Evolutionary conservation across 106 monocot genomes (phyloP).

Genomic region (Acorus calamus): DNA sequence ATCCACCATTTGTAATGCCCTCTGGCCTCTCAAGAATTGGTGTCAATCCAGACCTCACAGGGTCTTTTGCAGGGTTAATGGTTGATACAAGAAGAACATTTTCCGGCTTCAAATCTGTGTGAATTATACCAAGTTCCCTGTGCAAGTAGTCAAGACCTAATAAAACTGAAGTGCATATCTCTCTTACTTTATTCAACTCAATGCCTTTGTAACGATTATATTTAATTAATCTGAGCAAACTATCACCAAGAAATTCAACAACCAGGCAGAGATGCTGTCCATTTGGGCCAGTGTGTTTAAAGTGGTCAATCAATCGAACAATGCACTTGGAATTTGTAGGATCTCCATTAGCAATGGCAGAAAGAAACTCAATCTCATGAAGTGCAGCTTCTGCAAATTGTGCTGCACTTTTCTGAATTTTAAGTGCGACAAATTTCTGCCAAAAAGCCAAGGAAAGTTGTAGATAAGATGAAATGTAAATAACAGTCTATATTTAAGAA

Average conservation of each 20-base stretch:
- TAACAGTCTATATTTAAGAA: too few species aligned
- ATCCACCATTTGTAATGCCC: constrained; percentile 31
- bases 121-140: constrained; percentile 67
- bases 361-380: constrained; percentile 77
- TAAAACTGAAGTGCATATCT: constrained; percentile 61
- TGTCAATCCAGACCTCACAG: constrained; percentile 44
- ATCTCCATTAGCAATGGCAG: constrained; percentile 66
- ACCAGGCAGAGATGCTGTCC: constrained; percentile 85
- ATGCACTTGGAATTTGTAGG: constrained; percentile 63
- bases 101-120: constrained; percentile 87
- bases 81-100: constrained; percentile 84
- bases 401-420: constrained; percentile 86
- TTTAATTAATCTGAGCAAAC: constrained; percentile 64
- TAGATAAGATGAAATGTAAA: neutral
- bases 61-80: constrained; percentile 86
- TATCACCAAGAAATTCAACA: constrained; percentile 78
- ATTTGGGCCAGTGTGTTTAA: constrained; percentile 90
- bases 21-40: constrained; percentile 72
- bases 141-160: constrained; percentile 82
- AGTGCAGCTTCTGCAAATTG: constrained; percentile 73
- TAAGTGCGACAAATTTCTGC: constrained; percentile 83
- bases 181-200: constrained; percentile 50
- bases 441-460: constrained; percentile 1
- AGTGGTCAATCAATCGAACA: constrained; percentile 58
- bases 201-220: constrained; percentile 79